Evolutionary conservation across 2,329 filamentous ascomycete species (phyloP).

Genomic region (Aspergillus jensenii): DNA sequence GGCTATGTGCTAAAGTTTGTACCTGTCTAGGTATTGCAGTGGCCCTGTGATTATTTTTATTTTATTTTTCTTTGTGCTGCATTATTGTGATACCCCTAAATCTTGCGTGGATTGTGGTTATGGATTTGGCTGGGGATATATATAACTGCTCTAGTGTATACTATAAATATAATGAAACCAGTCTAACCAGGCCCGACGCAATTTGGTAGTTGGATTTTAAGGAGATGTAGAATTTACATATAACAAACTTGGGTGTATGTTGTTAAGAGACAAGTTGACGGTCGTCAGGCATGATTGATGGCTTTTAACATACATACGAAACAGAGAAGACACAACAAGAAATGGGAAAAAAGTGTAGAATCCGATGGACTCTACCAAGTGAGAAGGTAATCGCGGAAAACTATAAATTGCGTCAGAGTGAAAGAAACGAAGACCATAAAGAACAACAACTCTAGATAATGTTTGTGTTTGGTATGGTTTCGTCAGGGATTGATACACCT

Average conservation of each 20-base stretch:
- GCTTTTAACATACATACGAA: constrained; percentile 12
- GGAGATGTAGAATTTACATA: neutral
- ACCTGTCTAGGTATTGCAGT: too few relatives aligned
- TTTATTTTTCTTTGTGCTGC: neutral
- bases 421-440: neutral
- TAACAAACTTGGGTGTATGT: neutral
- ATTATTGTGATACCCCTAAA: neutral
- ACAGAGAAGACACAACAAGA: constrained; percentile 11
- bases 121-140: neutral
- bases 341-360: neutral
- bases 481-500: neutral
- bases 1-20: neutral
- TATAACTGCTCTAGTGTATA: neutral
- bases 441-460: neutral
- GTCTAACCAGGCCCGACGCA: neutral
- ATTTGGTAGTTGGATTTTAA: neutral
- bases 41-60: neutral
- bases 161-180: neutral
- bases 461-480: neutral
- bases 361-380: neutral
- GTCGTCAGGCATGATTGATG: neutral
- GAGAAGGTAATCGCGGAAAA: neutral
- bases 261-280: neutral
- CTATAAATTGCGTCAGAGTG: neutral
- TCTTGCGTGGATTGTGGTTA: neutral